A percentile compares a stretch with the other conserved stretches of the same genome.
These are phyloP conservation scores for Daldinia sp. DNA, from an alignment of 2,329 filamentous ascomycete species.

Conservation along the genomic window DNA sequence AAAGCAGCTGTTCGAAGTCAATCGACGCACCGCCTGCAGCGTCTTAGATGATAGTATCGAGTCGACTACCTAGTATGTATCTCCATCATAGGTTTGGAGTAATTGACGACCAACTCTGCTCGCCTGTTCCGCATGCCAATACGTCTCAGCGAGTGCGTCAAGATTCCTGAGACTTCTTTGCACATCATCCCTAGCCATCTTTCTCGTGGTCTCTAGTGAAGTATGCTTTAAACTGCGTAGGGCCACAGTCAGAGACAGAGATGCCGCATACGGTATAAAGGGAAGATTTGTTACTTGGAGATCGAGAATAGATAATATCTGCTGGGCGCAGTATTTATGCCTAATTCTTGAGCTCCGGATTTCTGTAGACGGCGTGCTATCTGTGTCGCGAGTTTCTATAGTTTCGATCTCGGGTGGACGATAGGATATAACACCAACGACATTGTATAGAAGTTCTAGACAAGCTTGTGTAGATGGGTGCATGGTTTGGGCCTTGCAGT, in stretches of 20 bases:
- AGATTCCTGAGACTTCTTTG: slow-evolving; percentile 20
- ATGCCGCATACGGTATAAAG: slow-evolving; percentile 35
- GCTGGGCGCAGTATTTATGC: slow-evolving; percentile 29
- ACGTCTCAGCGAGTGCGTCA: slow-evolving; percentile 16
- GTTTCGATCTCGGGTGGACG: slow-evolving; percentile 9
- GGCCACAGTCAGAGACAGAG: slow-evolving; percentile 29
- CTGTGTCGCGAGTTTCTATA: neutral
- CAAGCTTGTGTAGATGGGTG: slow-evolving; percentile 19
- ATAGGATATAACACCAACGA: slow-evolving; percentile 31
- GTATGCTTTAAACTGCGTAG: slow-evolving; percentile 24
- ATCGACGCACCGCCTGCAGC: too few species aligned
- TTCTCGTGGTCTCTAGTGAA: slow-evolving; percentile 24
- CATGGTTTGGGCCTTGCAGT: slow-evolving; percentile 14
- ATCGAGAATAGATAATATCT: slow-evolving; percentile 20
- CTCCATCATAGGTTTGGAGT: slow-evolving; percentile 10
- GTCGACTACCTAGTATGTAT: neutral
- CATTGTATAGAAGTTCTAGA: slow-evolving; percentile 29
- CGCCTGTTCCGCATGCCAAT: slow-evolving; percentile 35
- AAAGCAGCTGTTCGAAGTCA: too few species aligned
- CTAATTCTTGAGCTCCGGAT: slow-evolving; percentile 20
- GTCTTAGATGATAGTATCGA: too few species aligned
- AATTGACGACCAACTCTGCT: slow-evolving; percentile 20
- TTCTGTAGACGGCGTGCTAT: neutral
- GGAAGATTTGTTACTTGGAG: slow-evolving; percentile 20
- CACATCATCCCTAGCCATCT: slow-evolving; percentile 18